A percentile compares a stretch with the other conserved stretches of the same genome.
phyloP scores from a whole-genome alignment of 257 asterid genomes.

The Euphrasia confusa region DNA sequence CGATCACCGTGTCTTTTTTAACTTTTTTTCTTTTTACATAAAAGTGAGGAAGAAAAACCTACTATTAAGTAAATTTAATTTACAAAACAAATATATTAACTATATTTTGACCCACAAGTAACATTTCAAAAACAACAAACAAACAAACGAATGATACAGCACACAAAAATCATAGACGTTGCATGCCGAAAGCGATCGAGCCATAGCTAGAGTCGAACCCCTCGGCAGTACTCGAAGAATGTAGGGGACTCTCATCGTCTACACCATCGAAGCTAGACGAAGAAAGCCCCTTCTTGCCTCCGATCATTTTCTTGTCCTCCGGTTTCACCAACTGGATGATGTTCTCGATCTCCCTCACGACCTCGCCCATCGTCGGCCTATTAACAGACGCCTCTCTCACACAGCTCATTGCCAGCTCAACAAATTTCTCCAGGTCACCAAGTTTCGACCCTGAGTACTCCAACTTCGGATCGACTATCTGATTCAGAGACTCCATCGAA shows the following conservation, averaged over 20 bases:
- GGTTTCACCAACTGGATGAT: not conserved
- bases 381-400: not conserved
- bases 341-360: not conserved
- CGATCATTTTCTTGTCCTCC: not conserved
- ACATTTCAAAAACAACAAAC: no score
- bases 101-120: no score
- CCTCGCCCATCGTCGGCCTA: conserved; percentile 5
- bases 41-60: no score
- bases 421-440: not conserved
- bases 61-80: no score
- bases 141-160: not conserved
- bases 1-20: no score
- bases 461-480: not conserved
- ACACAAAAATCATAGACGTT: not conserved
- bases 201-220: not conserved
- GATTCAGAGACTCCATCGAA: not conserved
- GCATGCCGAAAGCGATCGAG: not conserved
- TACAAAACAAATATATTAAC: no score
- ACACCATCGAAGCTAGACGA: not conserved
- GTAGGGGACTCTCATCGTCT: not conserved
- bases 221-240: not conserved
- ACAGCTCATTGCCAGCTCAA: conserved; percentile 2
- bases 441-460: not conserved
- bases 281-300: not conserved
- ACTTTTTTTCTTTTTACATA: no score